Percentiles rank a stretch among this genome's conserved stretches.
These are phyloP conservation scores for Canavalia gladiata DNA, from an alignment of 306 rosid species.

Conservation along the genomic window DNA sequence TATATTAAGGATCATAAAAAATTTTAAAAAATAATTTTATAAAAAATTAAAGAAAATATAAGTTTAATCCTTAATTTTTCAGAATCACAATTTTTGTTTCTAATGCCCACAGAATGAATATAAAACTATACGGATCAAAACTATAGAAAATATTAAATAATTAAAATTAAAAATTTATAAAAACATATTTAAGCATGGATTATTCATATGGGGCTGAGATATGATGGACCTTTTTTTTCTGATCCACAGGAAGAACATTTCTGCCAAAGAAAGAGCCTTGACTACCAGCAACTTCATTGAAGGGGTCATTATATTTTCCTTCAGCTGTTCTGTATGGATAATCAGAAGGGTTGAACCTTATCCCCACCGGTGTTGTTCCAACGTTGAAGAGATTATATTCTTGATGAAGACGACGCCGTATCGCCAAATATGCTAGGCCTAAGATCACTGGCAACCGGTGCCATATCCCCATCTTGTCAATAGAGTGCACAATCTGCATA, in stretches of 20 bases:
- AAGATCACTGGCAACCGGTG: constrained; percentile 61
- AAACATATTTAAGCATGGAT: too few relatives aligned
- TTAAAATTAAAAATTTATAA: too few relatives aligned
- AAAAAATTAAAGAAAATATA: too few relatives aligned
- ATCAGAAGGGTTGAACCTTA: constrained; percentile 61
- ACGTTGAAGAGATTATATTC: constrained; percentile 68
- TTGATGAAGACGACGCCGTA: constrained; percentile 61
- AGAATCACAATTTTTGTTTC: too few relatives aligned
- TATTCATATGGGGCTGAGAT: too few relatives aligned
- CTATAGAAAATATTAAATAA: too few relatives aligned
- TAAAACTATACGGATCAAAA: too few relatives aligned
- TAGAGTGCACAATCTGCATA: constrained; percentile 61
- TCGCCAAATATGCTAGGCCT: constrained; percentile 53
- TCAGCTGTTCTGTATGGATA: constrained; percentile 61
- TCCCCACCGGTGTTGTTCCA: constrained; percentile 57
- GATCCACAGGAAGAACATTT: constrained; percentile 61
- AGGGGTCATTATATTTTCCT: constrained; percentile 66
- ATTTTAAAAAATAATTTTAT: too few relatives aligned
- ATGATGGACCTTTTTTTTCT: constrained; percentile 54
- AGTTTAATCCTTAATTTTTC: too few relatives aligned
- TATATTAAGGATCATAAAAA: too few relatives aligned
- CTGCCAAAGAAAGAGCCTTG: constrained; percentile 70
- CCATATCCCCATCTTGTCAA: constrained; percentile 72
- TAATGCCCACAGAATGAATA: too few relatives aligned
- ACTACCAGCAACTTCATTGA: constrained; percentile 63